Evolutionary conservation across 2,329 filamentous ascomycete genomes (phyloP).

Genomic region (Claviceps sp.): DNA sequence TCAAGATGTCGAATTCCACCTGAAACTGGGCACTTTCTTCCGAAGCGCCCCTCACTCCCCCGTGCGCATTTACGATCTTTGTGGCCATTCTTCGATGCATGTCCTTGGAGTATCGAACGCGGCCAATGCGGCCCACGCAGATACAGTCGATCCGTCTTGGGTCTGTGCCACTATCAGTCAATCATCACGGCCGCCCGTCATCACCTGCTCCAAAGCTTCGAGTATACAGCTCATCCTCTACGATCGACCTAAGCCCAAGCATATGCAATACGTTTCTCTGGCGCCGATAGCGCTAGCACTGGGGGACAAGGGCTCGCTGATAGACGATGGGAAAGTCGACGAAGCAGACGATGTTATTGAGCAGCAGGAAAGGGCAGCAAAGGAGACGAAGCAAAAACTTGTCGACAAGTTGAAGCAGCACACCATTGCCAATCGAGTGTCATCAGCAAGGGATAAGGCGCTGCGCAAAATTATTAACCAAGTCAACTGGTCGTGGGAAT

Average conservation of each 20-base stretch:
- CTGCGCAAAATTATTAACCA: conserved; percentile 76
- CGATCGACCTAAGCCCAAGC: conserved; percentile 67
- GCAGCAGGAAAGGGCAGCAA: conserved; percentile 42
- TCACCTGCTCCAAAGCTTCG: conserved; percentile 57
- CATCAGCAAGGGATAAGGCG: conserved; percentile 71
- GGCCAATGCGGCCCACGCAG: conserved; percentile 28
- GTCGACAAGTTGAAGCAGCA: conserved; percentile 82
- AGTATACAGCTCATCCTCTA: conserved; percentile 83
- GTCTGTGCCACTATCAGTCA: conserved; percentile 46
- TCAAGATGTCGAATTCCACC: conserved; percentile 72
- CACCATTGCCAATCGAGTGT: conserved; percentile 62
- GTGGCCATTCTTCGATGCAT: conserved; percentile 69
- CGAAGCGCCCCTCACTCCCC: conserved; percentile 71
- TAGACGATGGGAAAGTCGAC: conserved; percentile 18
- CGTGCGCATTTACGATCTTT: conserved; percentile 68
- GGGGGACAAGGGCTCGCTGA: conserved; percentile 49
- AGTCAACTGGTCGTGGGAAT: conserved; percentile 89
- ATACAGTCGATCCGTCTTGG: conserved; percentile 50
- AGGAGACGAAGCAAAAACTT: conserved; percentile 49
- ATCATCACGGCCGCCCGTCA: conserved; percentile 46
- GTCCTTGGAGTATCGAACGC: conserved; percentile 76
- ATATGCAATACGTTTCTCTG: conserved; percentile 94
- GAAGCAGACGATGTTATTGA: conserved; percentile 63
- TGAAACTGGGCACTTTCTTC: conserved; percentile 72
- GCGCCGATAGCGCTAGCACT: conserved; percentile 79